Evolutionary conservation across 2,329 filamentous ascomycete species (phyloP).

Genomic region (Ophiocordyceps camponoti-leonardi): DNA sequence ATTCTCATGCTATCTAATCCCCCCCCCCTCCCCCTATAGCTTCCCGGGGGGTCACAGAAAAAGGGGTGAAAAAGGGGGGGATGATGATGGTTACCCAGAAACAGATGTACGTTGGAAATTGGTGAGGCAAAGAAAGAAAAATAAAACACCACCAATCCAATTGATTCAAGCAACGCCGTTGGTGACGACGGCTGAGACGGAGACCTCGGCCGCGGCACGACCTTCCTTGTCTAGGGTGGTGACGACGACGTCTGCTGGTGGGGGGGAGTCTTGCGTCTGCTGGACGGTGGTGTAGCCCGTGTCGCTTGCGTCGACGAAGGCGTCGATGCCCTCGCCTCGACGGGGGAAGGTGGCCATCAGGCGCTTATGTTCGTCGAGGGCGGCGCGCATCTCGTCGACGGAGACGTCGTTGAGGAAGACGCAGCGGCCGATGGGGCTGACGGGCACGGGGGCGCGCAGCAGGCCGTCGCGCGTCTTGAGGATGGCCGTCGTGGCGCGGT

Average conservation of each 20-base stretch:
- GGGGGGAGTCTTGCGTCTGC: constrained; percentile 35
- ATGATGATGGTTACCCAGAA: too few relatives aligned
- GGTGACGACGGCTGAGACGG: background rate
- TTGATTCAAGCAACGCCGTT: background rate
- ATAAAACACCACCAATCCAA: background rate
- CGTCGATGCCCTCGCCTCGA: constrained; percentile 47
- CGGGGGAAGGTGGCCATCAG: constrained; percentile 45
- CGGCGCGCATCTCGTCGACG: constrained; percentile 41
- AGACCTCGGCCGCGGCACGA: constrained; percentile 26
- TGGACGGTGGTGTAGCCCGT: constrained; percentile 32
- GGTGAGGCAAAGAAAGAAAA: too few relatives aligned
- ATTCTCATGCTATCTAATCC: too few relatives aligned
- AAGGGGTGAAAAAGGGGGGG: too few relatives aligned
- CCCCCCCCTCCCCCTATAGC: too few relatives aligned
- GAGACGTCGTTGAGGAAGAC: constrained; percentile 52
- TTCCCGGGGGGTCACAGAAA: too few relatives aligned
- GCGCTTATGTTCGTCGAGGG: constrained; percentile 45
- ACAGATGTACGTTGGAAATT: too few relatives aligned
- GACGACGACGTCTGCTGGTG: constrained; percentile 64
- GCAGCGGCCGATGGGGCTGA: constrained; percentile 46
- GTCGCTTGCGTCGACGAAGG: constrained; percentile 51
- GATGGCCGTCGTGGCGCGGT: constrained; percentile 50
- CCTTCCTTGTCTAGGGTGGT: constrained; percentile 79
- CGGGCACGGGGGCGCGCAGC: constrained; percentile 49
- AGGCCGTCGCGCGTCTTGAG: constrained; percentile 54